Evolutionary conservation across 2,329 filamentous ascomycete species (phyloP), one percentile per base, ranked within the genome.

Genomic region (Ceratocystis ficicola): DNA sequence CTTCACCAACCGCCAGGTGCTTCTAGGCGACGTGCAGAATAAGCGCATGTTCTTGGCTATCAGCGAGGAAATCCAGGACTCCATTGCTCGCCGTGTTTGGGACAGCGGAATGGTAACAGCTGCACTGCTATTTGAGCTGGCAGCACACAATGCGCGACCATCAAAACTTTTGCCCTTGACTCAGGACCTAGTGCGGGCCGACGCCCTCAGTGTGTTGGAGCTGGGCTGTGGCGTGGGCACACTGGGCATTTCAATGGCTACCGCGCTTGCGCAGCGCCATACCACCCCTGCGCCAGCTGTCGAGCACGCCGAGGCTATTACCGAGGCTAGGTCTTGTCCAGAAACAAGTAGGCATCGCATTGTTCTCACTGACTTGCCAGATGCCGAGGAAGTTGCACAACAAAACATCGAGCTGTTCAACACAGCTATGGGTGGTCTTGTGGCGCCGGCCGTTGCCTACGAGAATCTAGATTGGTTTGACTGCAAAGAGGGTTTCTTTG

Each of bases 51-150:
- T 68, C 22, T 48, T 68, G 60, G 15, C 61, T n/a, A 36, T 84
- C 3, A 78, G 81, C 64, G 83, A 85, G 68, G 81, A 83, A 64
- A 78, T 84, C 8, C 82, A 81, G 15, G 81, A 84, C 72, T 83
- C 81, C 70, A 84, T 85, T 65, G 81, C 82, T 0, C 77, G 82
- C 2, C 82, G 84, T 68, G 75, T 84, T 5, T 85, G 82, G 82
- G 82, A 85, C 64, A 81, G 77, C 1, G 82, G 82, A 0, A 73
- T 84, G 8, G 74, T 80, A 5, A 77, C 78, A 0, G 73, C 77
- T 1, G 75, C 75, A 1, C 70, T 76, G 10, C 61, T 80, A 10
- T 67, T 59, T 63, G 66, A 67, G 28, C 25, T 67, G 41, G 63
- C 63, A 3, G 44, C 48, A 7, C 36, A 15, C 8, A 52, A 65